phyloP scores from a whole-genome alignment of 2,329 filamentous ascomycete species.

The Colletotrichum tropicale region DNA sequence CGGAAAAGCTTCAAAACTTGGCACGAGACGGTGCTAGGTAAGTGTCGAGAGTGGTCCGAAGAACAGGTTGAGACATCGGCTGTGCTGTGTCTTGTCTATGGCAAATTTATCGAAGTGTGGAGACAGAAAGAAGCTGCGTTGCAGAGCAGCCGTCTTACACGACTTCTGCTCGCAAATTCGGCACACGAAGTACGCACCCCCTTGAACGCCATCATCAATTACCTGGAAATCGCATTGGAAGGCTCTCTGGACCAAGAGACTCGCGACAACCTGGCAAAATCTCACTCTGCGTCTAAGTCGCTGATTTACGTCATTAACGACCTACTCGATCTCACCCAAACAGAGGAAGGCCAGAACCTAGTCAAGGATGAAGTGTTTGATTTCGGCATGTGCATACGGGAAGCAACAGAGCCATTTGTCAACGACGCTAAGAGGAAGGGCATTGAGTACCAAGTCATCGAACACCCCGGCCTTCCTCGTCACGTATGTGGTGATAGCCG shows the following conservation, averaged over 20 bases:
- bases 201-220: conserved; percentile 93
- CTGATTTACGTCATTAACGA: conserved; percentile 95
- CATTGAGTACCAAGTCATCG: conserved; percentile 70
- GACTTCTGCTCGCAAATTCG: conserved; percentile 81
- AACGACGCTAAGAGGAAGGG: conserved; percentile 78
- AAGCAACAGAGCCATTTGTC: conserved; percentile 77
- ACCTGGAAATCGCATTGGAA: conserved; percentile 88
- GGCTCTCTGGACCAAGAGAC: conserved; percentile 81
- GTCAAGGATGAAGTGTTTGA: conserved; percentile 84
- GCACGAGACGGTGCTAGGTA: conserved; percentile 81
- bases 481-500: conserved; percentile 80
- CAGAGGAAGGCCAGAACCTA: conserved; percentile 79
- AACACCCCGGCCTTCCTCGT: conserved; percentile 71
- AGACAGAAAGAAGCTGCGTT: conserved; percentile 85
- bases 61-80: conserved; percentile 90
- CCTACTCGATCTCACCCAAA: conserved; percentile 85
- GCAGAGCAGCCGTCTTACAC: conserved; percentile 81
- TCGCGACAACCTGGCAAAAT: conserved; percentile 81
- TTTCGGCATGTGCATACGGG: conserved; percentile 70
- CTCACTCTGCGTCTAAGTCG: conserved; percentile 90
- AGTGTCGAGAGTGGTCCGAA: conserved; percentile 86
- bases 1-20: conserved; percentile 80
- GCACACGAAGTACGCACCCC: conserved; percentile 92
- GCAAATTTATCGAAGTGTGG: conserved; percentile 91
- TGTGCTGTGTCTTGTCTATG: conserved; percentile 86